These are phyloP conservation scores for Ogataea paradorogensis DNA, from an alignment of 805 yeast genomes.

Conservation along the genomic window DNA sequence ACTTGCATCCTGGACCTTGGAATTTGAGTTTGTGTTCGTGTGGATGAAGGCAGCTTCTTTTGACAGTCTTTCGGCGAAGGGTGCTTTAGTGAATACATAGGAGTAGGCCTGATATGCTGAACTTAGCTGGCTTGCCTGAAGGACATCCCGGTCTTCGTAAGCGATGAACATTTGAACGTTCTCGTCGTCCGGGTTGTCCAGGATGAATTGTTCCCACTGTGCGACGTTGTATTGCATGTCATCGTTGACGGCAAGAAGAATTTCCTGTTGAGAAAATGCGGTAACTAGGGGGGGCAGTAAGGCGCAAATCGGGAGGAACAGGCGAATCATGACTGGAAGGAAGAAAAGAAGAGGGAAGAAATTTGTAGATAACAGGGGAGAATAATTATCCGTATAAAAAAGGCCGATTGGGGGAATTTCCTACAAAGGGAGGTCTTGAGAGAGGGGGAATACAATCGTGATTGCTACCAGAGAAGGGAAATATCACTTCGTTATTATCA, in stretches of 20 bases:
- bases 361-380: background rate
- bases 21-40: constrained; percentile 13
- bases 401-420: too few species aligned
- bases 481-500: too few species aligned
- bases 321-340: background rate
- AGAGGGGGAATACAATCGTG: too few species aligned
- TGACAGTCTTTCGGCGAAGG: constrained; percentile 12
- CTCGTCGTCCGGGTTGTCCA: constrained; percentile 6
- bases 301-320: background rate
- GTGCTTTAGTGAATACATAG: constrained; percentile 16
- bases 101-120: constrained; percentile 9
- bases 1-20: constrained; percentile 5
- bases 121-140: constrained; percentile 2
- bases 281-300: background rate
- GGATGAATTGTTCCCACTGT: constrained; percentile 11
- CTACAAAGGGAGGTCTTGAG: too few species aligned
- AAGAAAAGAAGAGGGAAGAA: background rate
- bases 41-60: constrained; percentile 14
- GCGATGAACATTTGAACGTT: constrained; percentile 6
- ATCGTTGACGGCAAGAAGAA: constrained; percentile 11
- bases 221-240: constrained; percentile 14
- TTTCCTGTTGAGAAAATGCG: constrained; percentile 8
- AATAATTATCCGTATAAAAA: too few species aligned
- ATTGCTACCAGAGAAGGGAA: too few species aligned
- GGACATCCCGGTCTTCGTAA: constrained; percentile 3